phyloP scores from a whole-genome alignment of 306 rosid species.

The Chamaecrista fasciculata region DNA sequence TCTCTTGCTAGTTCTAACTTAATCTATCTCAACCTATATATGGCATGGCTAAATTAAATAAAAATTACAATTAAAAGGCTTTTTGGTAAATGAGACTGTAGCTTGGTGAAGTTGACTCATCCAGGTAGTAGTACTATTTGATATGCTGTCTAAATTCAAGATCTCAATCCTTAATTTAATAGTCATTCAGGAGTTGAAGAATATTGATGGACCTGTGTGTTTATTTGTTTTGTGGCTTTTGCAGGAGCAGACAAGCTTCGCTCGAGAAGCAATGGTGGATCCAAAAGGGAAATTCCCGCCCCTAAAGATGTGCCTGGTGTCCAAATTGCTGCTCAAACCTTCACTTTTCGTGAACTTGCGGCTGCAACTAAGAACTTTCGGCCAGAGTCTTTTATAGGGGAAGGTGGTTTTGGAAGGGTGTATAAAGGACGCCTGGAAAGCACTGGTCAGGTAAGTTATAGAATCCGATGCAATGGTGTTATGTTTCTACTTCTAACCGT shows the following conservation, averaged over 20 bases:
- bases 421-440: conserved; percentile 83
- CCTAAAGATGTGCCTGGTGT: conserved; percentile 62
- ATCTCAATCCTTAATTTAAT: not conserved
- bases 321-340: conserved; percentile 81
- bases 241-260: conserved; percentile 66
- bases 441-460: conserved; percentile 65
- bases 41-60: conserved; percentile 12
- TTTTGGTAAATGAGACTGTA: conserved; percentile 13
- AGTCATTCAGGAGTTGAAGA: not conserved
- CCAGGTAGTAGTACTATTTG: not conserved
- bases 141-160: not conserved
- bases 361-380: conserved; percentile 75
- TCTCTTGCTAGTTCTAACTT: not conserved
- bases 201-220: conserved; percentile 29
- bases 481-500: not conserved
- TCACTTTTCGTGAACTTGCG: conserved; percentile 84
- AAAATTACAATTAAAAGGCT: not conserved
- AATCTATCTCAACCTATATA: not conserved
- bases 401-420: conserved; percentile 95
- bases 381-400: conserved; percentile 83
- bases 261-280: conserved; percentile 58
- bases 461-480: not conserved
- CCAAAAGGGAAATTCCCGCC: conserved; percentile 59
- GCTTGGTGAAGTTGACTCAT: conserved; percentile 22
- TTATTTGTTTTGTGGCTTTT: conserved; percentile 30